Evolutionary conservation across 2,329 filamentous ascomycete species (phyloP).

Genomic region (Phialocephala subalpina): DNA sequence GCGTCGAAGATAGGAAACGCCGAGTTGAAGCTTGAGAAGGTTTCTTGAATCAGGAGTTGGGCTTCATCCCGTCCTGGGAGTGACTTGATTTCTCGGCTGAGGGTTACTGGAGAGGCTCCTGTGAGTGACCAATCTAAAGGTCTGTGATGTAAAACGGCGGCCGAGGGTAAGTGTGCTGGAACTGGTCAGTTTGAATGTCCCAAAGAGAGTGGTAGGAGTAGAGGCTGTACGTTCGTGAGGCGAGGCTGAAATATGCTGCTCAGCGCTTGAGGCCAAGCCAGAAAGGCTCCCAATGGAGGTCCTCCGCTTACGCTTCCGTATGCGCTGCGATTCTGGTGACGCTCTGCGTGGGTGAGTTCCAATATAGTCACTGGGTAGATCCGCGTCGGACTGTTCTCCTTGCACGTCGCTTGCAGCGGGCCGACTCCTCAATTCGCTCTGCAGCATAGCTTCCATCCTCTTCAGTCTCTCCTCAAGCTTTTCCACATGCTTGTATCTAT

Average conservation of each 20-base stretch:
- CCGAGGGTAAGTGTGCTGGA: conserved; percentile 23
- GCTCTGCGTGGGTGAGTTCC: conserved; percentile 13
- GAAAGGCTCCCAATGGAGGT: conserved; percentile 23
- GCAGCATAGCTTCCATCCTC: conserved; percentile 32
- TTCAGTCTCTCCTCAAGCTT: conserved; percentile 32
- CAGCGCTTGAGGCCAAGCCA: conserved; percentile 25
- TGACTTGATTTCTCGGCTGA: conserved; percentile 23
- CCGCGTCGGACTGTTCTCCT: conserved; percentile 10
- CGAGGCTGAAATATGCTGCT: conserved; percentile 26
- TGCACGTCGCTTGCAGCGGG: conserved; percentile 20
- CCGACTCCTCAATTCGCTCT: conserved; percentile 22
- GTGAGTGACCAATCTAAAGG: conserved; percentile 24
- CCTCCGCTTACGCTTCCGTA: conserved; percentile 23
- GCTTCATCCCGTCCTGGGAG: conserved; percentile 23
- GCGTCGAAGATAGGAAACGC: conserved; percentile 34
- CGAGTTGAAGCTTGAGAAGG: conserved; percentile 29
- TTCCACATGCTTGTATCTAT: conserved; percentile 29
- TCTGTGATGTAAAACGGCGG: conserved; percentile 22
- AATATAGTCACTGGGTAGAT: conserved; percentile 23
- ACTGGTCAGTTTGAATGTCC: conserved; percentile 26
- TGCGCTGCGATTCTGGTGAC: conserved; percentile 25
- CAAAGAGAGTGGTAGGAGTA: conserved; percentile 20
- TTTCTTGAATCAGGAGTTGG: conserved; percentile 26
- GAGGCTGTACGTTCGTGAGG: conserved; percentile 26
- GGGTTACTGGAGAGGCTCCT: conserved; percentile 17